Evolutionary conservation across 1,284 basidiomycete species (phyloP).

Genomic region (Schizophyllum commune): DNA sequence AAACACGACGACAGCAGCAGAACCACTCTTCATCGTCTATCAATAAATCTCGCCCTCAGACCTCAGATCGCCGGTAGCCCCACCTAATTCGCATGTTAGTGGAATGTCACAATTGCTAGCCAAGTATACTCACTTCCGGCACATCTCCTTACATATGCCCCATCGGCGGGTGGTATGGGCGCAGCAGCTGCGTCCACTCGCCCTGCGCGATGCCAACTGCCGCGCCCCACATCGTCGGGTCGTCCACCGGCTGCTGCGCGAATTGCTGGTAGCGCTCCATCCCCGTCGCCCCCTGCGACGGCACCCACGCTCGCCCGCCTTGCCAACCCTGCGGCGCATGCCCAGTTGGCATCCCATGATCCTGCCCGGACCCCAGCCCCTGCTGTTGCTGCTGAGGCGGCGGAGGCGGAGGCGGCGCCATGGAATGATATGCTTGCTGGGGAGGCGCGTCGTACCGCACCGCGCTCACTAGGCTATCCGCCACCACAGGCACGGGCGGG

Average conservation of each 20-base stretch:
- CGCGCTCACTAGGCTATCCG: neutral
- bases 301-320: neutral
- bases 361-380: slow-evolving; percentile 5
- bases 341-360: slow-evolving; percentile 1
- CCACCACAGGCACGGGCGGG: neutral
- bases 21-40: neutral
- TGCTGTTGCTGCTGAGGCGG: slow-evolving; percentile 5
- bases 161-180: slow-evolving; percentile 11
- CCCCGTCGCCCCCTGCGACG: neutral
- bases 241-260: slow-evolving; percentile 37
- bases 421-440: neutral
- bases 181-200: slow-evolving; percentile 46
- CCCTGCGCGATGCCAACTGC: slow-evolving; percentile 52
- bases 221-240: slow-evolving; percentile 50
- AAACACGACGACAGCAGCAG: neutral
- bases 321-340: slow-evolving; percentile 5
- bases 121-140: no score
- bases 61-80: no score
- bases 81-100: no score
- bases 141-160: slow-evolving; percentile 23
- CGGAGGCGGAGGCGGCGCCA: slow-evolving; percentile 4
- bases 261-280: slow-evolving; percentile 21
- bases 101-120: no score
- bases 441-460: neutral
- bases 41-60: no score